These are phyloP conservation scores for Arabidopsis arenosa DNA, from an alignment of 345 rosid species.

Conservation along the genomic window DNA sequence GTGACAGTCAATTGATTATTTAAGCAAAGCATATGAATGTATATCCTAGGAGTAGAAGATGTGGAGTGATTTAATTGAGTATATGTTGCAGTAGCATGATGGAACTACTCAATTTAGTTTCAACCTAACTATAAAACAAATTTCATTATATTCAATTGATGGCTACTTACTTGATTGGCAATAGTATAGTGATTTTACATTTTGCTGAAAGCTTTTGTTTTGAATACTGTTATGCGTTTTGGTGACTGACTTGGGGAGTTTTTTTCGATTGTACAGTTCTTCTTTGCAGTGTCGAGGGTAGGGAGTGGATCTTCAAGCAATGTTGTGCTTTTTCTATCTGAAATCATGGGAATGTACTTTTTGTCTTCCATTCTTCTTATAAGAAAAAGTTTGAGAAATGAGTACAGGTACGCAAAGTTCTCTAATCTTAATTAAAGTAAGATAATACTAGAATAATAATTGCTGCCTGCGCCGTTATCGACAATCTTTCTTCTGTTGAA, in stretches of 20 bases:
- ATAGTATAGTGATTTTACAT: conserved; percentile 8
- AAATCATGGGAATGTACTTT: conserved; percentile 99
- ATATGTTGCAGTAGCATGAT: background rate
- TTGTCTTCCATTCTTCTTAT: conserved; percentile 93
- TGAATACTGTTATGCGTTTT: conserved; percentile 31
- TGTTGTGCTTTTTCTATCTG: conserved; percentile 90
- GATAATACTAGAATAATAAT: background rate
- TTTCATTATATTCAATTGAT: background rate
- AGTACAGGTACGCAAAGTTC: conserved; percentile 68
- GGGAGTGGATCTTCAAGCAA: conserved; percentile 99
- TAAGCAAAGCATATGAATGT: conserved; percentile 1
- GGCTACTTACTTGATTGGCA: conserved; percentile 8
- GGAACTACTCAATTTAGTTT: background rate
- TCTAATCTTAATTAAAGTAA: background rate
- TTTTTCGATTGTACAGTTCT: conserved; percentile 63
- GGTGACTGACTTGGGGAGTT: conserved; percentile 16
- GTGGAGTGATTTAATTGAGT: background rate
- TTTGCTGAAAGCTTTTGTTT: conserved; percentile 22
- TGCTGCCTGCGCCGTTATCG: background rate
- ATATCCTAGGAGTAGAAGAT: background rate
- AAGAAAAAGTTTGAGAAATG: conserved; percentile 92
- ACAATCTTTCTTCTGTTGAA: background rate
- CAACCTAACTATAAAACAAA: background rate
- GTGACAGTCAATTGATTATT: background rate
- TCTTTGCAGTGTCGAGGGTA: conserved; percentile 98